Percentiles rank a stretch among this genome's conserved stretches.
These are phyloP conservation scores for Saccharomyces hybrid DNA, from an alignment of 1,139 yeast genomes.

Conservation along the genomic window DNA sequence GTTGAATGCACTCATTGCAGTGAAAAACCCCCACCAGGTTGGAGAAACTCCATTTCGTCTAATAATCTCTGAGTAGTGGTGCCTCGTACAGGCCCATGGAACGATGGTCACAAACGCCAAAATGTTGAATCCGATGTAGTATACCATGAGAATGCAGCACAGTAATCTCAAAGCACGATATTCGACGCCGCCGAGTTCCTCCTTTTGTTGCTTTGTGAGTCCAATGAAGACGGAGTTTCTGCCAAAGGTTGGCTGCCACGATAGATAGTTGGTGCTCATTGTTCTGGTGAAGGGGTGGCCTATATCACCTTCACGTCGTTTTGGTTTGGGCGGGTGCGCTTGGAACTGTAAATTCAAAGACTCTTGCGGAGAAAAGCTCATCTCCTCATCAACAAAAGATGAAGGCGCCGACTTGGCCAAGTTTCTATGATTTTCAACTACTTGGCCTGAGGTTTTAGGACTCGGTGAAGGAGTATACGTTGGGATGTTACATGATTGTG, in stretches of 20 bases:
- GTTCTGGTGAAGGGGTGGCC: conserved; percentile 23
- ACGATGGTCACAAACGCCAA: conserved; percentile 49
- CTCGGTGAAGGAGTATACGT: background rate
- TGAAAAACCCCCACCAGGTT: conserved; percentile 88
- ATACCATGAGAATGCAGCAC: conserved; percentile 53
- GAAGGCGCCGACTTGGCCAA: background rate
- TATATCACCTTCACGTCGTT: background rate
- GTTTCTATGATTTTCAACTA: background rate
- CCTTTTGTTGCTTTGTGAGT: conserved; percentile 74
- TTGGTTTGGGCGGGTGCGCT: background rate
- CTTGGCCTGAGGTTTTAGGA: background rate
- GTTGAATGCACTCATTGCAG: conserved; percentile 65
- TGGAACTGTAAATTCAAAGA: background rate
- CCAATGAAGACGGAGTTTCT: conserved; percentile 87
- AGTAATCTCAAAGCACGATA: conserved; percentile 78
- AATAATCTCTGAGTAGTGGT: conserved; percentile 39
- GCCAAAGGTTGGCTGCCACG: conserved; percentile 88
- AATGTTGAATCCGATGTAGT: conserved; percentile 68
- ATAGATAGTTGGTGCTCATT: conserved; percentile 59
- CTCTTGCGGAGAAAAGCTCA: background rate
- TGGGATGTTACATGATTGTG: background rate
- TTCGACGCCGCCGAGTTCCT: conserved; percentile 94
- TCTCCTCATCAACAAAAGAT: background rate
- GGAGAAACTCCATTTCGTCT: conserved; percentile 52
- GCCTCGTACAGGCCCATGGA: conserved; percentile 49